Base-by-base conservation (phyloP, 1,284 basidiomycete species). In the Ganoderma boninense region DNA sequence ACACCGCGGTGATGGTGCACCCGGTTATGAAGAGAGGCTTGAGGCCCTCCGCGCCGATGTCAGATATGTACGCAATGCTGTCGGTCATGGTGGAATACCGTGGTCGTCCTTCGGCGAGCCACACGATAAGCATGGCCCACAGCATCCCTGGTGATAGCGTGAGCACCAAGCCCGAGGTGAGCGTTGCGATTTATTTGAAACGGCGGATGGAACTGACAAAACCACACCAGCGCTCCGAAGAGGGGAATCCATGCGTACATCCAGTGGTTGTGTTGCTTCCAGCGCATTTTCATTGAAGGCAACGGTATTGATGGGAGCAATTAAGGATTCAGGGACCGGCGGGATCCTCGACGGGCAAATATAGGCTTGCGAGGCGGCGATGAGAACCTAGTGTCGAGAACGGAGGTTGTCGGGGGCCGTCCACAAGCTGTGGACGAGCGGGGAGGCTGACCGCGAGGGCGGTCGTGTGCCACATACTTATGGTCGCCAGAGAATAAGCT, bases 11-110 rank as follows among this genome's bases (percentile, higher is more conserved):
- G 68, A 92, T 84, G 46, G 83, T 81, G 74, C 87, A 89, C 18
- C 88, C 88, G 10, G 84, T 81, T 57, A 94, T 82, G 76, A 94
- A 94, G 40, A 94, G 83, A 7, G 92, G 92, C 77, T 94, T 93
- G 43, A 94, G 81, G 59, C 85, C 83, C 74, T 86, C 86, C 29
- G 92, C 92, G 26, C 90, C 92, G 43, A 94, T 80, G 76, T 94
- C 92, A 29, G 91, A 93, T 64, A 94, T 93, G 79, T 91, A 93
- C 14, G 89, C 89, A 65, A 94, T 88, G 5, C 78, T 81, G 44
- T 87, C 87, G 43, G 89, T 86, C 79, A 82, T 79, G 26, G 85
- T 82, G 5, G 83, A 80, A 72, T 89, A 89, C 69, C 82, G 81
- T 11, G 86, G 89, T 29, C 82, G 76, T 32, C 87, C 87, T 13